phyloP scores from a whole-genome alignment of 78 protist species.

The Thecamonas trahens region DNA sequence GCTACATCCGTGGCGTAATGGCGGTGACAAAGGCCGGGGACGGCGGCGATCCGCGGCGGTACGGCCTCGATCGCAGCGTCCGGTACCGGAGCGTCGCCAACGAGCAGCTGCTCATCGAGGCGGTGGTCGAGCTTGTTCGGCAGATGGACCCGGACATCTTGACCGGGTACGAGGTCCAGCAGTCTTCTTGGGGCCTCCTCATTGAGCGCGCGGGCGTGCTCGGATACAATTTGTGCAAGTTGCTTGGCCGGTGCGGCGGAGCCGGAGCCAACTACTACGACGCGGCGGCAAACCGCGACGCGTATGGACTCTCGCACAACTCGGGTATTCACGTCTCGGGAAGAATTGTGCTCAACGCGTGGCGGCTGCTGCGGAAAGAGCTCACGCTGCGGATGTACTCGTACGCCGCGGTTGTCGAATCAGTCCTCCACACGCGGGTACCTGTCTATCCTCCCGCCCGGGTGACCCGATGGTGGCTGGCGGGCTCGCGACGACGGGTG shows the following conservation, averaged over 20 bases:
- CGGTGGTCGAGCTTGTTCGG: conserved; percentile 32
- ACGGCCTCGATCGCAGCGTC: too few species aligned
- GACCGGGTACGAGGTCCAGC: conserved; percentile 73
- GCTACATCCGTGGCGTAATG: neutral
- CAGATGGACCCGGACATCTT: conserved; percentile 72
- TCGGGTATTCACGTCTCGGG: conserved; percentile 61
- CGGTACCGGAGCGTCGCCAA: too few species aligned
- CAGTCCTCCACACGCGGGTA: conserved; percentile 30
- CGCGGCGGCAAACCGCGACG: neutral
- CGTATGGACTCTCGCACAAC: neutral
- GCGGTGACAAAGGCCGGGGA: neutral
- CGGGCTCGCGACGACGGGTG: conserved; percentile 15
- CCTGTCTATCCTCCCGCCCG: neutral
- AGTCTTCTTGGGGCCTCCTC: conserved; percentile 65
- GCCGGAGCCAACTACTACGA: neutral
- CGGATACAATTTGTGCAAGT: neutral
- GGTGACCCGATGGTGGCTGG: neutral
- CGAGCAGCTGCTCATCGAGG: conserved; percentile 37
- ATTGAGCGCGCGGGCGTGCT: conserved; percentile 50
- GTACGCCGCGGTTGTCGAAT: conserved; percentile 28
- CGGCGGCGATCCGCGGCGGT: too few species aligned
- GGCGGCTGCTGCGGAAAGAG: conserved; percentile 77
- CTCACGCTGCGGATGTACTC: conserved; percentile 48
- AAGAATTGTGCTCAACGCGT: conserved; percentile 69
- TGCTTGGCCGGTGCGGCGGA: neutral